Evolutionary conservation across 139 green algal genomes (phyloP), one percentile per base, ranked within the genome.

Genomic region (Haematococcus sp.): DNA sequence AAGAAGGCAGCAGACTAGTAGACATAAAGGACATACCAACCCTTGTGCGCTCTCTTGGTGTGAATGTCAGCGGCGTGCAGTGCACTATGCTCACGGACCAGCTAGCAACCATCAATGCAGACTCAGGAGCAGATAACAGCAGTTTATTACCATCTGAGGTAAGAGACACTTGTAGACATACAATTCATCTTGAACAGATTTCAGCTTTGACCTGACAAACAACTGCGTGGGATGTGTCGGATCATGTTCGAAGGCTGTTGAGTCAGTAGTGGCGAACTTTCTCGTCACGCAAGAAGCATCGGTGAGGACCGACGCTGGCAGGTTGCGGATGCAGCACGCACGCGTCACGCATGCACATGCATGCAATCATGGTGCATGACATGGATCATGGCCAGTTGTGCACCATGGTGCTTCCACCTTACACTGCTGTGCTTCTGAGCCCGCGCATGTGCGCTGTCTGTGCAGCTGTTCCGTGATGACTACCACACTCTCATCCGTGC

Each of bases 401-500:
- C n/a, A n/a, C n/a, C n/a, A n/a, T n/a, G n/a, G n/a, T n/a, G n/a
- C n/a, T n/a, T n/a, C n/a, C n/a, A n/a, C n/a, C n/a, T n/a, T n/a
- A n/a, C n/a, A n/a, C n/a, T n/a, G n/a, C n/a, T n/a, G n/a, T n/a
- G n/a, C n/a, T n/a, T n/a, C n/a, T n/a, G n/a, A n/a, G n/a, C n/a
- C n/a, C n/a, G n/a, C n/a, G n/a, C n/a, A n/a, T n/a, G n/a, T n/a
- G n/a, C n/a, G n/a, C n/a, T n/a, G n/a, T 49, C 7, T 49, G 40
- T 49, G 40, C 40, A 49, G n/a, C 56, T 76, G 25, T 32, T 40
- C 43, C 60, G 85, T 20, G 85, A 88, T 28, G 75, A 87, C 72
- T 86, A 88, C 60, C 78, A 87, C 68, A 87, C 74, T 4, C 71
- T 90, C 0, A 73, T 88, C 35, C 76, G 85, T 0, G 82, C 85